Evolutionary conservation across 2,329 filamentous ascomycete genomes (phyloP).

Genomic region (Scytalidium lignicola): DNA sequence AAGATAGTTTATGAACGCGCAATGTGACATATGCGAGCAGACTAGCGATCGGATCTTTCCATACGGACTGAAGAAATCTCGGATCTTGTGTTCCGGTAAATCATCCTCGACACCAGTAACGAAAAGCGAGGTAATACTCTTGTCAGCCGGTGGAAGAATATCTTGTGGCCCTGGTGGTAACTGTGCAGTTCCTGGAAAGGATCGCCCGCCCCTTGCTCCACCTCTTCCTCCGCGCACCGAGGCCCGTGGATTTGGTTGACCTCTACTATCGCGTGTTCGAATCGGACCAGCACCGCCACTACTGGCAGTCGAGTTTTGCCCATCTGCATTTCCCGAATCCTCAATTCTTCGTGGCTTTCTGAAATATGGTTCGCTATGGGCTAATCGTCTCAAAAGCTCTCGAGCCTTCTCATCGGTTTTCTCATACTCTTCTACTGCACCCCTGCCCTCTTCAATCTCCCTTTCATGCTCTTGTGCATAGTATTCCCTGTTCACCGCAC

Average conservation of each 20-base stretch:
- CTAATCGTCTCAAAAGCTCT: slow-evolving; percentile 77
- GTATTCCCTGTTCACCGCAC: slow-evolving; percentile 92
- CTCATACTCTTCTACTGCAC: slow-evolving; percentile 83
- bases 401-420: slow-evolving; percentile 96
- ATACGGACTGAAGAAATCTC: slow-evolving; percentile 82
- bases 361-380: slow-evolving; percentile 92
- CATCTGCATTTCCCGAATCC: slow-evolving; percentile 34
- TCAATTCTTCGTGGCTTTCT: slow-evolving; percentile 72
- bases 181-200: slow-evolving; percentile 67
- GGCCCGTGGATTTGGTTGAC: slow-evolving; percentile 37
- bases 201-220: slow-evolving; percentile 37
- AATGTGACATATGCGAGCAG: slow-evolving; percentile 95
- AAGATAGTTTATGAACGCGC: slow-evolving; percentile 93
- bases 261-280: slow-evolving; percentile 63
- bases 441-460: slow-evolving; percentile 87
- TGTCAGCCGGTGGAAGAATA: slow-evolving; percentile 77
- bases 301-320: slow-evolving; percentile 32
- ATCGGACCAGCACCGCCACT: slow-evolving; percentile 68
- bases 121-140: slow-evolving; percentile 87
- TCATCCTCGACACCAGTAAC: slow-evolving; percentile 95
- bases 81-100: slow-evolving; percentile 83
- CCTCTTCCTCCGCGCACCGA: slow-evolving; percentile 33
- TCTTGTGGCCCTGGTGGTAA: slow-evolving; percentile 79
- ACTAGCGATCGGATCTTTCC: slow-evolving; percentile 89
- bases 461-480: slow-evolving; percentile 97